phyloP scores from a whole-genome alignment of 78 protist species.

The Diacronema lutheri region DNA sequence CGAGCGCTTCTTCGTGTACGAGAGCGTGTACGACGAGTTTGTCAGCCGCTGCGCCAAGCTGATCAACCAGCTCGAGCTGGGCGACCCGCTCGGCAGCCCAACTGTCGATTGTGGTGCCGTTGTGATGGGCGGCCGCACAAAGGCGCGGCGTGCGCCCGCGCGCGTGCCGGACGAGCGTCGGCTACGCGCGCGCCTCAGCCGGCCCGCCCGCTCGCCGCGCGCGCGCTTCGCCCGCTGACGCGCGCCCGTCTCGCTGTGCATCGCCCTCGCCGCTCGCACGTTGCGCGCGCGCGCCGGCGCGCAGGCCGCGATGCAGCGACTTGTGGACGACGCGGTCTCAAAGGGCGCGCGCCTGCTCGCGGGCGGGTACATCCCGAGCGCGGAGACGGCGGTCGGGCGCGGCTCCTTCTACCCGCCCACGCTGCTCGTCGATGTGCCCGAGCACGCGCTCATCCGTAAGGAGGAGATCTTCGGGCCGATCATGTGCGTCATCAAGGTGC shows the following conservation, averaged over 20 bases:
- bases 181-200: no score
- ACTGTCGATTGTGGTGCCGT: no score
- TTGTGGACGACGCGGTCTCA: neutral
- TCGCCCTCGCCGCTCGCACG: no score
- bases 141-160: no score
- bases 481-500: neutral
- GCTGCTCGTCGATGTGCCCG: neutral
- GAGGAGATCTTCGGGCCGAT: conserved; percentile 2
- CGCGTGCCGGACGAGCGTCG: no score
- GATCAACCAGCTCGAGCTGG: neutral
- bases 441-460: neutral
- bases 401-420: conserved; percentile 6
- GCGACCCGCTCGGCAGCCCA: neutral
- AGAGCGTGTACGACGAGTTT: neutral
- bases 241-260: no score
- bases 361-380: neutral
- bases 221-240: no score
- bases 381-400: no score
- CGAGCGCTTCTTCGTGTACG: conserved; percentile 42
- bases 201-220: no score
- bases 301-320: neutral
- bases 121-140: no score
- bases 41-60: neutral
- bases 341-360: neutral
- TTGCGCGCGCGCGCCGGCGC: no score